These are phyloP conservation scores for Tilletia walkeri DNA, from an alignment of 1,284 basidiomycete species.

Conservation along the genomic window DNA sequence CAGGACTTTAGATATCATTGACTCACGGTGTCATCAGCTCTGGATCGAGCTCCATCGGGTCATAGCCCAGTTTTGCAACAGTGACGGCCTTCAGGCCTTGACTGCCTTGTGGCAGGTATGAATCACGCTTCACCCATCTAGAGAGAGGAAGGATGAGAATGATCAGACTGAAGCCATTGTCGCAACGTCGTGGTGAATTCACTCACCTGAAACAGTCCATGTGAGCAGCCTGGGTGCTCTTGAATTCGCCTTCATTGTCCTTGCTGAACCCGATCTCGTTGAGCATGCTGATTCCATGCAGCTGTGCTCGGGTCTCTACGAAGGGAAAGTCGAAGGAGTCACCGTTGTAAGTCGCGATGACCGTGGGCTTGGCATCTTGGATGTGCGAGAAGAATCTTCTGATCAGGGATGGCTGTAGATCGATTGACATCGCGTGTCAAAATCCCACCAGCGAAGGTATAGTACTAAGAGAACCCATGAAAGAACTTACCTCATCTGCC, in stretches of 20 bases:
- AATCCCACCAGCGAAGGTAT: no score
- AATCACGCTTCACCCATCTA: conserved; percentile 95
- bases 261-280: conserved; percentile 87
- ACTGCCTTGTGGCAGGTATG: conserved; percentile 97
- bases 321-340: conserved; percentile 99
- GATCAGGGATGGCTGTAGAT: conserved; percentile 68
- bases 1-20: background rate
- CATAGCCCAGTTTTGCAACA: conserved; percentile 91
- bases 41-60: conserved; percentile 95
- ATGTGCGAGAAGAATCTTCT: conserved; percentile 90
- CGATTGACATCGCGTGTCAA: background rate
- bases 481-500: conserved; percentile 70
- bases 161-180: background rate
- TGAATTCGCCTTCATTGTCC: conserved; percentile 93
- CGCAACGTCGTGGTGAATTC: background rate
- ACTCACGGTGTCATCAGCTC: conserved; percentile 97
- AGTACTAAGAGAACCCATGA: conserved; percentile 44
- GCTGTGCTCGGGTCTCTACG: conserved; percentile 79
- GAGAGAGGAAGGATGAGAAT: background rate
- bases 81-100: conserved; percentile 99
- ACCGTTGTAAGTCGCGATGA: conserved; percentile 98
- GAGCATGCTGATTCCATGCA: conserved; percentile 94
- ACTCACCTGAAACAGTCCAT: conserved; percentile 91
- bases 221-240: conserved; percentile 87
- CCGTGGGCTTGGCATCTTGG: conserved; percentile 86